A percentile compares a stretch with the other conserved stretches of the same genome.
Evolutionary conservation across 306 rosid genomes (phyloP).

Genomic region (Cicer judaicum): DNA sequence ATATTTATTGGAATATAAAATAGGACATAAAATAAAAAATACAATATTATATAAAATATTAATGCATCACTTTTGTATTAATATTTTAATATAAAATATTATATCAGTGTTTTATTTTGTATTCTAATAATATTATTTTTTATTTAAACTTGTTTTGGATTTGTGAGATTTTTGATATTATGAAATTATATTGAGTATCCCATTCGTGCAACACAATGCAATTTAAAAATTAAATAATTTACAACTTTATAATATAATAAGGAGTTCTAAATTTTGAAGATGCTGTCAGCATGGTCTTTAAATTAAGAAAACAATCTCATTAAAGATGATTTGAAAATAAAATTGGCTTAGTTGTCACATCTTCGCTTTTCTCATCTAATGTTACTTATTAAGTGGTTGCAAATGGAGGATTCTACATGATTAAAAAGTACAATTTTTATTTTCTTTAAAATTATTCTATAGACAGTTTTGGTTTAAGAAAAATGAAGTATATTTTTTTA

Average conservation of each 20-base stretch:
- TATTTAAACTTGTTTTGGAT: neutral
- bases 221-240: too few species aligned
- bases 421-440: too few species aligned
- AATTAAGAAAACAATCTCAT: neutral
- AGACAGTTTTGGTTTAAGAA: too few species aligned
- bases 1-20: too few species aligned
- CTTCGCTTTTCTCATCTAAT: slow-evolving; percentile 10
- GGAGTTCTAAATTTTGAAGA: neutral
- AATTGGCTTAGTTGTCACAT: slow-evolving; percentile 48
- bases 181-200: neutral
- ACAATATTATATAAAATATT: too few species aligned
- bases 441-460: too few species aligned
- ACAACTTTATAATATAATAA: neutral
- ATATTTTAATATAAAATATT: too few species aligned
- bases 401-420: neutral
- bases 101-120: too few species aligned
- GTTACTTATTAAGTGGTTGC: slow-evolving; percentile 2
- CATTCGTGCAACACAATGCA: slow-evolving; percentile 1
- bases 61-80: too few species aligned
- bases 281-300: neutral
- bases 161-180: neutral
- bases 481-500: too few species aligned
- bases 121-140: neutral
- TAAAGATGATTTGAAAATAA: neutral
- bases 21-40: too few species aligned